Evolutionary conservation across 2,329 filamentous ascomycete species (phyloP).

Genomic region (Claviceps africana): DNA sequence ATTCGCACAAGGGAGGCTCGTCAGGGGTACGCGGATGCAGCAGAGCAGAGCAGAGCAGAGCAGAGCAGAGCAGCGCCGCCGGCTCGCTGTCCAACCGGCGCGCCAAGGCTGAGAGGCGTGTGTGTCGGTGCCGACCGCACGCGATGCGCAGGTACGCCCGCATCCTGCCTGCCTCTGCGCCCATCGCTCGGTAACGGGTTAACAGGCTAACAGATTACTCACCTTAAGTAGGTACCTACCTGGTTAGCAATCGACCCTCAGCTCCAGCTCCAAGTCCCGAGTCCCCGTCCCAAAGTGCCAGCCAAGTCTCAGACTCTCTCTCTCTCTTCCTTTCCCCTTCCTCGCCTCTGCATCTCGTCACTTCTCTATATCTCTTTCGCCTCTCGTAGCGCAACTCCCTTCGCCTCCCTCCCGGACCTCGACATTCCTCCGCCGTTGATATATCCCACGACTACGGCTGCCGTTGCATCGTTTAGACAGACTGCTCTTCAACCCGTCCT

Average conservation of each 20-base stretch:
- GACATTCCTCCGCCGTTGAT: neutral
- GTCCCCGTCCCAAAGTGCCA: neutral
- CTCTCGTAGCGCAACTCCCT: neutral
- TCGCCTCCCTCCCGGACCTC: too few relatives aligned
- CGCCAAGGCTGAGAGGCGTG: neutral
- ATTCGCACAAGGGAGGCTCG: neutral
- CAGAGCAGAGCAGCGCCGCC: too few relatives aligned
- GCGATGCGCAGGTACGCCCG: neutral
- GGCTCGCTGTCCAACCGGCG: too few relatives aligned
- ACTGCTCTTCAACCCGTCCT: neutral
- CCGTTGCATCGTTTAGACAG: neutral
- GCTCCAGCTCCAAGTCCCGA: neutral
- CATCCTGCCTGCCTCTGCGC: too few relatives aligned
- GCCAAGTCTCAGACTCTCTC: neutral
- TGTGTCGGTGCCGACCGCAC: too few relatives aligned
- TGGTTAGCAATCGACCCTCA: too few relatives aligned
- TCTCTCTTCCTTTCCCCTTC: conserved; percentile 1
- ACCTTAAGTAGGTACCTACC: too few relatives aligned
- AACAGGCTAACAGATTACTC: too few relatives aligned
- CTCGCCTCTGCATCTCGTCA: conserved; percentile 3
- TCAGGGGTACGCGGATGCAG: too few relatives aligned
- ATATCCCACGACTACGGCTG: neutral
- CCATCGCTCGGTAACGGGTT: neutral
- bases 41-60: too few relatives aligned
- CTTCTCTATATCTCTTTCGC: conserved; percentile 5